Evolutionary conservation across 2,329 filamentous ascomycete species (phyloP), one percentile per base, ranked within the genome.

Genomic region (Fusarium multiceps): DNA sequence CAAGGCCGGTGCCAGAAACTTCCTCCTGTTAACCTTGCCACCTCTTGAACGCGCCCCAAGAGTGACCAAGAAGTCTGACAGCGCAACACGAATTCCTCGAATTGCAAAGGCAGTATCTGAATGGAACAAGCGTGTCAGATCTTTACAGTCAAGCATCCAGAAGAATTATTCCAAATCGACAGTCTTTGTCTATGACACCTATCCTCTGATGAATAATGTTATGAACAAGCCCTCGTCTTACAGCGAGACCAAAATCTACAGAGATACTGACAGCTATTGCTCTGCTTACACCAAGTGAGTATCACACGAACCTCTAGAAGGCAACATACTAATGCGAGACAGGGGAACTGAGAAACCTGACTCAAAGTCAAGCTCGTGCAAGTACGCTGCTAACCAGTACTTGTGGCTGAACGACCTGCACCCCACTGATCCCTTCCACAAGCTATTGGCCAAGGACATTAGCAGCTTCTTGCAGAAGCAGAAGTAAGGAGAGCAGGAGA

Each of bases 351-450:
- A 21, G 9, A 18, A 20, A 6, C 40, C 40, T 3, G 25, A 45
- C 16, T 13, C 51, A 9, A 55, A 55, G 25, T 11, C 23, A 16
- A 28, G 18, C 14, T 11, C 18, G 18, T 55, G 51, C 16, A 45
- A 55, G 40, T 55, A 55, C 21, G 51, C 51, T 8, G 51, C 40
- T 32, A 13, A 55, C 10, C 25, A 55, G 12, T 55, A 55, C 20
- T 7, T 55, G 3, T 55, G 51, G 51, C 20, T 32, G 7, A 55
- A 55, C 2, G 23, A 45, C n/a, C 20, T 55, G 8, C 51, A 55
- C 13, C 51, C 51, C 7, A 55, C 51, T 3, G 32, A 14, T 6
- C 51, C 51, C 14, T 14, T 45, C 11, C 51, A 55, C 11, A 43
- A 30, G 21, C 27, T 55, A 3, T 9, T 55, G 40, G 51, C 40